phyloP scores from a whole-genome alignment of 768 basidiomycete species.

The Cantharellus cinnabarinus region DNA sequence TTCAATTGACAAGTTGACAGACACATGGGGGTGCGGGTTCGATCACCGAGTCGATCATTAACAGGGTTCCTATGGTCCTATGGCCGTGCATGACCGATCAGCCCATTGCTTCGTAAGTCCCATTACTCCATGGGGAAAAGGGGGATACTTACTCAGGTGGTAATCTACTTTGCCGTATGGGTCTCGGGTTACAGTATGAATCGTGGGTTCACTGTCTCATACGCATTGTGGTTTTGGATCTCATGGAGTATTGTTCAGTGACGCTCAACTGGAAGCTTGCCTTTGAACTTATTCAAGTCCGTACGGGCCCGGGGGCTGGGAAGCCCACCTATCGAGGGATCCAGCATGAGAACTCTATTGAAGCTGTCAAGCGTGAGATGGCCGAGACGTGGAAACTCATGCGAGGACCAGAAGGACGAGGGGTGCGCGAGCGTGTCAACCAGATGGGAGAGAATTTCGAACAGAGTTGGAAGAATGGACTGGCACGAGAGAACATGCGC shows the following conservation, averaged over 20 bases:
- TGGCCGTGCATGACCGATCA: conserved; percentile 1
- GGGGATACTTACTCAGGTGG: not conserved
- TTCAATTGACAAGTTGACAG: not conserved
- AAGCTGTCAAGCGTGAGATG: not conserved
- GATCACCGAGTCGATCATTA: not conserved
- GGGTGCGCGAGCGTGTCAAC: not conserved
- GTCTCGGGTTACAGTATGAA: not conserved
- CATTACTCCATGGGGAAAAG: not conserved
- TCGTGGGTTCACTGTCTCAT: not conserved
- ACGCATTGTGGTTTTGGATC: not conserved
- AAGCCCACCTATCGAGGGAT: not conserved
- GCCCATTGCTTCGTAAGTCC: not conserved
- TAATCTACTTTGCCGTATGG: not conserved
- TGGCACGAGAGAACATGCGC: not conserved
- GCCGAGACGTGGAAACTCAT: not conserved
- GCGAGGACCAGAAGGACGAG: not conserved
- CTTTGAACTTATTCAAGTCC: not conserved
- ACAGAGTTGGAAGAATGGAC: not conserved
- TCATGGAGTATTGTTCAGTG: not conserved
- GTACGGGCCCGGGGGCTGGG: not conserved
- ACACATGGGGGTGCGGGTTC: not conserved
- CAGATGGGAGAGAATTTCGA: not conserved
- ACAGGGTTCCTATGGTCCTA: not conserved
- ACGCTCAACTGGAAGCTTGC: not conserved
- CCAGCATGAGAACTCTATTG: not conserved